phyloP scores from a whole-genome alignment of 768 basidiomycete species.

The Coprinellus micaceus region DNA sequence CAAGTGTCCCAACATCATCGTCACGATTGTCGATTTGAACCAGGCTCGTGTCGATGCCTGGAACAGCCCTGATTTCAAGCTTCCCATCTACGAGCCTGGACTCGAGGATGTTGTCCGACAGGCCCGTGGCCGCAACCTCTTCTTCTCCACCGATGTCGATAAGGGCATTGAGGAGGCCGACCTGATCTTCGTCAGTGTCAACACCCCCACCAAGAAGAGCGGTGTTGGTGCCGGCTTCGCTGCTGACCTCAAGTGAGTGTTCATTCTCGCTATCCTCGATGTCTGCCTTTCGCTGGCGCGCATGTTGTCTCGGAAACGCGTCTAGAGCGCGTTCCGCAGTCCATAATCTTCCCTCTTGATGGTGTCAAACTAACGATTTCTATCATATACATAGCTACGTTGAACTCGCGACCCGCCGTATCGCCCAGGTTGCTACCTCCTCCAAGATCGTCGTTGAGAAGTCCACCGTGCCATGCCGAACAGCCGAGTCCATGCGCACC shows the following conservation, averaged over 20 bases:
- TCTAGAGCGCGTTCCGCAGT: no score
- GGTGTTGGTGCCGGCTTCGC: constrained; percentile 98
- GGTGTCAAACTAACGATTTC: constrained; percentile 8
- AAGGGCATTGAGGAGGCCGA: constrained; percentile 92
- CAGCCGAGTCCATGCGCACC: constrained; percentile 98
- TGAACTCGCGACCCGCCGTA: constrained; percentile 93
- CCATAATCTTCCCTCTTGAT: constrained; percentile 3
- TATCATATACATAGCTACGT: constrained; percentile 67
- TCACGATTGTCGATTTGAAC: constrained; percentile 99
- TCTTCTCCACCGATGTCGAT: constrained; percentile 95
- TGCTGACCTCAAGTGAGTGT: constrained; percentile 91
- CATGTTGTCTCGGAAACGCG: no score
- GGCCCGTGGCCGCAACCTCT: constrained; percentile 91
- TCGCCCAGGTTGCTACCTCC: constrained; percentile 84
- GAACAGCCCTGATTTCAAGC: constrained; percentile 80
- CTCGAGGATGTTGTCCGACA: constrained; percentile 85
- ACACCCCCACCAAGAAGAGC: constrained; percentile 97
- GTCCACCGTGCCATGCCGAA: constrained; percentile 97
- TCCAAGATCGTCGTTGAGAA: constrained; percentile 99
- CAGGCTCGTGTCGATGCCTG: constrained; percentile 91
- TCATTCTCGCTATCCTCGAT: constrained; percentile 5
- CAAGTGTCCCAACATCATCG: constrained; percentile 87
- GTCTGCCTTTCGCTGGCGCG: no score
- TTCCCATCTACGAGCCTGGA: constrained; percentile 98
- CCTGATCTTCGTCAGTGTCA: constrained; percentile 97